Evolutionary conservation across 306 rosid species (phyloP).

Genomic region (Medicago lupulina): DNA sequence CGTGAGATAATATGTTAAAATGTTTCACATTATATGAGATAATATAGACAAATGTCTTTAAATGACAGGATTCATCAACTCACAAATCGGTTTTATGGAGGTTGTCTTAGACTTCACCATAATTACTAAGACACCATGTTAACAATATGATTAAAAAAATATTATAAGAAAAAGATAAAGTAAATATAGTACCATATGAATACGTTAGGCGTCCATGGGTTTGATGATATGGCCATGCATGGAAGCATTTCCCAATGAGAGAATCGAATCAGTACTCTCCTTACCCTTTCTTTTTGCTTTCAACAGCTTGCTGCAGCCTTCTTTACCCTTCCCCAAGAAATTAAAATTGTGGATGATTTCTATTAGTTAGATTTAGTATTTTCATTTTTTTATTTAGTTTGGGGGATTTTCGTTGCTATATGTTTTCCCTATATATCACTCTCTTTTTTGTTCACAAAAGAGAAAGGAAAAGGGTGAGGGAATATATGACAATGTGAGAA

Average conservation of each 20-base stretch:
- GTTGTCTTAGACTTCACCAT: too few relatives aligned
- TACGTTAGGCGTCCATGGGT: constrained; percentile 52
- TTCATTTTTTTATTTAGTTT: not conserved
- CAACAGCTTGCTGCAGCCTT: constrained; percentile 91
- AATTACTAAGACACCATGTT: too few relatives aligned
- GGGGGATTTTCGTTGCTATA: constrained; percentile 26
- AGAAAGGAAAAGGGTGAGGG: constrained; percentile 44
- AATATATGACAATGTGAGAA: constrained; percentile 41
- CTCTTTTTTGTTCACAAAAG: constrained; percentile 15
- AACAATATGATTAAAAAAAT: too few relatives aligned
- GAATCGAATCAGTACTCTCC: constrained; percentile 91
- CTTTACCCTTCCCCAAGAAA: constrained; percentile 95
- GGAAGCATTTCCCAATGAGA: constrained; percentile 94
- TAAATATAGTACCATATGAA: constrained; percentile 22
- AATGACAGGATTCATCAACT: too few relatives aligned
- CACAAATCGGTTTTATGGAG: too few relatives aligned
- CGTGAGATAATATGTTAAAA: too few relatives aligned
- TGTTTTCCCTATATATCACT: not conserved
- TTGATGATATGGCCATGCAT: constrained; percentile 69
- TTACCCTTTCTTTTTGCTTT: constrained; percentile 77
- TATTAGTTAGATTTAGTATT: constrained; percentile 23
- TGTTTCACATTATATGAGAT: too few relatives aligned
- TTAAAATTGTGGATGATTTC: constrained; percentile 53
- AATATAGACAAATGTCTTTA: too few relatives aligned
- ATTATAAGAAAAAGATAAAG: not conserved